Percentiles rank a stretch among this genome's conserved stretches.
Conservation (phyloP, 1,284 basidiomycete genomes). For the Stereum hirsutum region DNA sequence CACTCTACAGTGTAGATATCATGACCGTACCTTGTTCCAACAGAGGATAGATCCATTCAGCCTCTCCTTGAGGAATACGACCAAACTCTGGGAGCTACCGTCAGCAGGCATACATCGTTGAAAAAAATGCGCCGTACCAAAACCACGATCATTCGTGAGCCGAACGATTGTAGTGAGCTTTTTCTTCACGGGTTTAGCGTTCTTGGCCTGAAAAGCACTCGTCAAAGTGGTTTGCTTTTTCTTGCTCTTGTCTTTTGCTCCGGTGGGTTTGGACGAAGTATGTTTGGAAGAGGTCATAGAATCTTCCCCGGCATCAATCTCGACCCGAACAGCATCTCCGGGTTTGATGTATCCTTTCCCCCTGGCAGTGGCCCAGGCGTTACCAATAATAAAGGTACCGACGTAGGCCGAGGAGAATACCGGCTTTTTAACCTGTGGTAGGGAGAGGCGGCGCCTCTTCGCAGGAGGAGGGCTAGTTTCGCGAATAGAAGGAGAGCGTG, state of each 20-base stretch:
- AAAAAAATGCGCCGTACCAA: slow-evolving; percentile 42
- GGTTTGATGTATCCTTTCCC: slow-evolving; percentile 59
- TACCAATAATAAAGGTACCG: slow-evolving; percentile 63
- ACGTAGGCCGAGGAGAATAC: slow-evolving; percentile 33
- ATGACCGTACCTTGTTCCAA: slow-evolving; percentile 51
- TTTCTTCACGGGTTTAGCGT: slow-evolving; percentile 38
- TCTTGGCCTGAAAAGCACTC: slow-evolving; percentile 53
- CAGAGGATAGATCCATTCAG: slow-evolving; percentile 63
- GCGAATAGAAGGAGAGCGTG: slow-evolving; percentile 14
- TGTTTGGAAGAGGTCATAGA: slow-evolving; percentile 7
- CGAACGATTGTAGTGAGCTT: slow-evolving; percentile 61
- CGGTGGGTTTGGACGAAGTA: slow-evolving; percentile 22
- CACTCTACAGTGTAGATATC: background rate
- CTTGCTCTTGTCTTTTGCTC: slow-evolving; percentile 29
- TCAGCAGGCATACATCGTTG: background rate
- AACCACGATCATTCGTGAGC: slow-evolving; percentile 53
- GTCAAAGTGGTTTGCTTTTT: slow-evolving; percentile 59
- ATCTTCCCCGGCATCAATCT: slow-evolving; percentile 40
- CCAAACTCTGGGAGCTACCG: slow-evolving; percentile 43
- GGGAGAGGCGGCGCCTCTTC: slow-evolving; percentile 40
- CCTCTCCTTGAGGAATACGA: slow-evolving; percentile 56
- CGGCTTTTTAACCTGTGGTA: background rate
- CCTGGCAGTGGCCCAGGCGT: slow-evolving; percentile 74
- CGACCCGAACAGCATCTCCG: slow-evolving; percentile 52
- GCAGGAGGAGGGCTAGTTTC: slow-evolving; percentile 13